Percentiles rank a stretch among this genome's conserved stretches.
These are phyloP conservation scores for Pseudocohnilembus persalinus DNA, from an alignment of 169 alveolate genomes.

Conservation along the genomic window DNA sequence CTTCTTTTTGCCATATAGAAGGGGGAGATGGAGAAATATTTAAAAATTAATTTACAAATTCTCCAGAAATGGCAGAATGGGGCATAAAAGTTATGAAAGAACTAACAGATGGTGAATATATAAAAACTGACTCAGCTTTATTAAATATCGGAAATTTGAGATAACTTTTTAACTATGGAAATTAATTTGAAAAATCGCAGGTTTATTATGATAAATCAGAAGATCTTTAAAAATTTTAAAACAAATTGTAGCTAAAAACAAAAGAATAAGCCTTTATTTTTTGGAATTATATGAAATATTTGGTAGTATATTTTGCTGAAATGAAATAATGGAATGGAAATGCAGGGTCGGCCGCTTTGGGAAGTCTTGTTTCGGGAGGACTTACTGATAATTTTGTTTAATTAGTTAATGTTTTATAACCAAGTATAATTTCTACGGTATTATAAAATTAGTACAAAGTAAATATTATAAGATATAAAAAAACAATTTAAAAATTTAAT, in stretches of 20 bases:
- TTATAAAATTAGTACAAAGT: too few relatives aligned
- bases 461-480: too few relatives aligned
- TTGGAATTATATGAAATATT: background rate
- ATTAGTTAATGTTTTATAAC: background rate
- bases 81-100: background rate
- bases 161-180: background rate
- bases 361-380: background rate
- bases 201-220: too few relatives aligned
- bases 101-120: background rate
- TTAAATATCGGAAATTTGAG: background rate
- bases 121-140: background rate
- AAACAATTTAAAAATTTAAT: too few relatives aligned
- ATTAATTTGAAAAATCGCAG: background rate
- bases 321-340: background rate
- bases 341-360: background rate
- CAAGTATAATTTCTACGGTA: background rate
- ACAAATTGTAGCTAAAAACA: background rate
- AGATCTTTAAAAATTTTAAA: background rate
- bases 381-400: background rate
- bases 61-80: background rate
- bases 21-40: background rate
- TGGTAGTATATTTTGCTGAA: background rate
- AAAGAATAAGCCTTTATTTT: background rate
- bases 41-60: too few relatives aligned
- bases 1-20: background rate